These are phyloP conservation scores for Boletus sp. DNA, from an alignment of 1,284 basidiomycete genomes.

Conservation along the genomic window DNA sequence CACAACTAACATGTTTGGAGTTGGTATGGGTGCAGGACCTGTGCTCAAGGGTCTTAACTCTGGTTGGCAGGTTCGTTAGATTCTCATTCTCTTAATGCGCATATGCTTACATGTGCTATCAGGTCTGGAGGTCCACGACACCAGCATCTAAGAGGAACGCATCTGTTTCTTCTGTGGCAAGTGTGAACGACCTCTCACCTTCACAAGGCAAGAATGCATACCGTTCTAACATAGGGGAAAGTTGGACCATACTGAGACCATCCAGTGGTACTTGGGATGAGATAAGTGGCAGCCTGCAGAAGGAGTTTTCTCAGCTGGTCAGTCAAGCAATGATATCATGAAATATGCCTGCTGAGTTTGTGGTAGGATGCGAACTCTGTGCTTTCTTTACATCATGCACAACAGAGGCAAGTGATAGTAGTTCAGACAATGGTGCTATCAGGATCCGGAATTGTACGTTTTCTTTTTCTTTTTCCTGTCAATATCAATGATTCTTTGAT, in stretches of 20 bases:
- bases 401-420: constrained; percentile 50
- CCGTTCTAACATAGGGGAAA: constrained; percentile 48
- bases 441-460: constrained; percentile 43
- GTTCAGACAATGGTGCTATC: constrained; percentile 41
- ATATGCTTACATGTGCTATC: constrained; percentile 10
- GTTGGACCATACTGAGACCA: constrained; percentile 53
- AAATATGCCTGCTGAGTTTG: constrained; percentile 11
- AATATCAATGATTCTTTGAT: constrained; percentile 9
- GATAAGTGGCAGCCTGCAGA: constrained; percentile 44
- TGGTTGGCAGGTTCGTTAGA: constrained; percentile 65
- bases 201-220: constrained; percentile 49
- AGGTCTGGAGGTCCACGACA: constrained; percentile 61
- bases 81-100: constrained; percentile 5
- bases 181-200: constrained; percentile 49
- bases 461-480: constrained; percentile 5
- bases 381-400: constrained; percentile 44
- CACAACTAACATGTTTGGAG: constrained; percentile 51
- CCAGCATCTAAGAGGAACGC: constrained; percentile 57
- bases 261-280: constrained; percentile 66
- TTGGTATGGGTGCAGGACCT: constrained; percentile 48
- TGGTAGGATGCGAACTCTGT: constrained; percentile 37
- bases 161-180: constrained; percentile 59
- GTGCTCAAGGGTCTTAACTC: constrained; percentile 55
- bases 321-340: constrained; percentile 18
- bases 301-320: constrained; percentile 50